Base-by-base conservation (phyloP, 768 basidiomycete species). In the Omphalotus guepiniiformis region DNA sequence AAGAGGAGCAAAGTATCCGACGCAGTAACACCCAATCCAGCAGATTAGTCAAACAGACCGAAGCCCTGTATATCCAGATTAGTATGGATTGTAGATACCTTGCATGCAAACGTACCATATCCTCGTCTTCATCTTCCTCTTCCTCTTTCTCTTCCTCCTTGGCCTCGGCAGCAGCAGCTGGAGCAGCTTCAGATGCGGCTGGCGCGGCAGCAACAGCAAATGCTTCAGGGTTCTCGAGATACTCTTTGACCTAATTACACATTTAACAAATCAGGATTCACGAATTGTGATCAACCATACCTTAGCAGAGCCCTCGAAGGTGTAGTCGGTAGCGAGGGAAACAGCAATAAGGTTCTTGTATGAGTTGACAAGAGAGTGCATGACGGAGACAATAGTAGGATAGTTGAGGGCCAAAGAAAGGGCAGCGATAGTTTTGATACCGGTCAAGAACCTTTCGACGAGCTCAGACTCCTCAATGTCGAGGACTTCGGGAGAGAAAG, bases 271-370 rank as follows among this genome's bases (percentile, higher is more conserved):
- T 29, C 52, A 58, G 43, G n/a, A 39, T 47, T 29, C 15, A 37
- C 53, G 38, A 41, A 44, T 18, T 49, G 26, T 44, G 12, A 30
- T 23, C 43, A 30, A 63, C 80, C n/a, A 59, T 52, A 92, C 93
- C 88, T 96, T 90, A 65, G 91, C 91, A 48, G 88, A 79, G 51
- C 84, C 93, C 62, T 94, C 91, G 68, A 97, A 97, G 45, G 85
- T 80, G 82, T 93, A 93, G 38, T 98, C 94, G 51, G 96, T 97
- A 38, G 77, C 83, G 49, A 97, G 70, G 35, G 92, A 84, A 56
- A 98, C 68, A 30, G 92, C 88, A 54, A 99, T 71, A 54, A 98
- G 70, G 78, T 98, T 99, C 85, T 99, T 99, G 88, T 97, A 98
- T 36, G 93, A 82, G 75, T 97, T 97, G 79, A 98, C 92, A 51